These are phyloP conservation scores for Raffaelea albimanens DNA, from an alignment of 2,329 filamentous ascomycete species.

Conservation along the genomic window DNA sequence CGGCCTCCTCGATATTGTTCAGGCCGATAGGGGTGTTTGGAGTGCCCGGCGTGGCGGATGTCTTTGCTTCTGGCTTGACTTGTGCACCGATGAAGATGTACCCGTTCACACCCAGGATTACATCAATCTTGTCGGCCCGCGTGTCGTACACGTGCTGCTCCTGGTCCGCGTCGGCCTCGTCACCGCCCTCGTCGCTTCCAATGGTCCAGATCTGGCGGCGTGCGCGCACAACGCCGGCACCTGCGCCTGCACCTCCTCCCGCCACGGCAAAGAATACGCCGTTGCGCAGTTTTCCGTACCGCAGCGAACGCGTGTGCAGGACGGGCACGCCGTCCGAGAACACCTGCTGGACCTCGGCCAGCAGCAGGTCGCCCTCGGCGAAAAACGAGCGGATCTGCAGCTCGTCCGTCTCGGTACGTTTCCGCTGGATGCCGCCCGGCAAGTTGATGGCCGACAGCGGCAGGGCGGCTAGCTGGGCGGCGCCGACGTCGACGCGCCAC, in stretches of 20 bases:
- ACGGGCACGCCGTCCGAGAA: constrained; percentile 78
- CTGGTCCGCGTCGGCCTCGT: constrained; percentile 68
- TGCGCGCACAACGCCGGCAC: constrained; percentile 74
- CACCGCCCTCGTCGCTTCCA: constrained; percentile 36
- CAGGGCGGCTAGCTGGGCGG: constrained; percentile 73
- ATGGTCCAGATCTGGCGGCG: constrained; percentile 85
- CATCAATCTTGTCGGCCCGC: constrained; percentile 61
- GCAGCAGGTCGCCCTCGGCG: constrained; percentile 83
- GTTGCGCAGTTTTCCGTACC: constrained; percentile 93
- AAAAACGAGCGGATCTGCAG: constrained; percentile 97
- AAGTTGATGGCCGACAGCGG: constrained; percentile 88
- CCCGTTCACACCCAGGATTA: constrained; percentile 89
- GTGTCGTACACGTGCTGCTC: constrained; percentile 53
- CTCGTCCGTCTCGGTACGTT: constrained; percentile 91
- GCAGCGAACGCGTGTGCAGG: constrained; percentile 80
- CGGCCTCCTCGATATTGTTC: constrained; percentile 79
- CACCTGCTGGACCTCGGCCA: constrained; percentile 89
- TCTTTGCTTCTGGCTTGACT: constrained; percentile 14
- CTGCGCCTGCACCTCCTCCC: constrained; percentile 75
- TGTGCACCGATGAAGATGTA: constrained; percentile 68
- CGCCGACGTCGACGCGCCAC: constrained; percentile 92
- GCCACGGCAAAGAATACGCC: constrained; percentile 78
- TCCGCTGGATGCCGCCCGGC: constrained; percentile 82
- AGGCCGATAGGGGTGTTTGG: constrained; percentile 38
- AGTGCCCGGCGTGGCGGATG: constrained; percentile 6